Evolutionary conservation across 805 yeast genomes (phyloP).

Genomic region (Suhomyces sp.): DNA sequence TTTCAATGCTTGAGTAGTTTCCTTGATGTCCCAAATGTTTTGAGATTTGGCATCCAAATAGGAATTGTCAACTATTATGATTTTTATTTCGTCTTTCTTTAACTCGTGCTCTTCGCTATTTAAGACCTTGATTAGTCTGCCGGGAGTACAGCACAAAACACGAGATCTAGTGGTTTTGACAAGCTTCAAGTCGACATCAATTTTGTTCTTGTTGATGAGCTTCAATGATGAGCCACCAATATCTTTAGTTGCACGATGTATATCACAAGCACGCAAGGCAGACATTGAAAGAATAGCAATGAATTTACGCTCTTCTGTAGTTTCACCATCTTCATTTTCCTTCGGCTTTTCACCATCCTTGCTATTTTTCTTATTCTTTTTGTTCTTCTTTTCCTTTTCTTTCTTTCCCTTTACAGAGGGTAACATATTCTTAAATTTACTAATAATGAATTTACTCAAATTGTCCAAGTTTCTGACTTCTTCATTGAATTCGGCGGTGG

Average conservation of each 20-base stretch:
- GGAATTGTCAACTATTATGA: constrained; percentile 59
- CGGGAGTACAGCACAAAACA: constrained; percentile 64
- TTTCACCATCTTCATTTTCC: constrained; percentile 8
- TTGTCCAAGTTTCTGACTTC: constrained; percentile 55
- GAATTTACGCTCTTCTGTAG: constrained; percentile 37
- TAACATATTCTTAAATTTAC: constrained; percentile 48
- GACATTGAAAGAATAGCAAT: constrained; percentile 65
- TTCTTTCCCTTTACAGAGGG: constrained; percentile 35
- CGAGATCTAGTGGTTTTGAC: constrained; percentile 46
- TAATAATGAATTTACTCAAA: constrained; percentile 52
- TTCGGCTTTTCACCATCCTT: constrained; percentile 15
- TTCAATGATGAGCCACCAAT: constrained; percentile 59
- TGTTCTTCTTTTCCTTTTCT: constrained; percentile 23
- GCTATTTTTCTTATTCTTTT: constrained; percentile 8
- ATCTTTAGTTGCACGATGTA: constrained; percentile 59
- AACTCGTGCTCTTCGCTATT: constrained; percentile 43
- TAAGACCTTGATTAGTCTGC: constrained; percentile 51
- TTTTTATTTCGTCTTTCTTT: constrained; percentile 44
- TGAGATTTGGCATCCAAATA: constrained; percentile 61
- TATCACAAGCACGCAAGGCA: constrained; percentile 84
- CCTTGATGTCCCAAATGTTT: constrained; percentile 58
- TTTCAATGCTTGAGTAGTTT: constrained; percentile 43
- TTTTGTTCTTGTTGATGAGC: constrained; percentile 71
- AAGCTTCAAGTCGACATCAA: constrained; percentile 58
- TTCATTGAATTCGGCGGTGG: constrained; percentile 55